Evolutionary conservation across 768 basidiomycete genomes (phyloP), one percentile per base, ranked within the genome.

Genomic region (Mycena pura): DNA sequence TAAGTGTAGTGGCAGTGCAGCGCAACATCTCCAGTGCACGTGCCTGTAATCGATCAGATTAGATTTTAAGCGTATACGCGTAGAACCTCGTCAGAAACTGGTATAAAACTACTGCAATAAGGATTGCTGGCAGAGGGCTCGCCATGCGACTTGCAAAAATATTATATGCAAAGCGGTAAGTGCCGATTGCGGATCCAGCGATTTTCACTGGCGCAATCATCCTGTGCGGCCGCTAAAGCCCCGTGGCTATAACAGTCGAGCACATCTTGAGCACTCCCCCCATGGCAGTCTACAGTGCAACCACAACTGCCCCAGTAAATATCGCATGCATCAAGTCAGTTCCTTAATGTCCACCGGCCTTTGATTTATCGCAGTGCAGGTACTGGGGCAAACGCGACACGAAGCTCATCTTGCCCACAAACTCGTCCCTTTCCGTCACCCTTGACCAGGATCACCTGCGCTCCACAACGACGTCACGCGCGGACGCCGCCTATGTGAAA

Each of bases 381-480:
- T 99, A 99, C 83, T 99, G 97, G 97, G 97, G 97, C 65, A 99
- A 99, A 77, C 92, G 97, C 62, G 92, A 98, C 77, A 96, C 94
- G 4, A 85, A 89, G 68, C 87, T 99, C 64, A 98, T 98, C 73
- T 82, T 99, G 57, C 97, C 97, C 41, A 98, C 95, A 64, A 99
- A 99, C 78, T 94, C 95, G 0, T 99, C 96, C 10, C 86, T 99
- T n/a, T 98, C 96, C 7, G 93, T 99, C 46, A 99, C 97, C 3
- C 90, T 99, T 64, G 91, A 91, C 70, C 97, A 99, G 76, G 95
- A 99, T 77, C 92, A 99, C 69, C 86, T 99, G 10, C 85, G 93
- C 60, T 93, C 93, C 1, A 96, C 94, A 8, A 99, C 97, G 3
- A 94, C 96, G 1, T 93, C 95, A 5, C 88, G 93, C 22, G 90